Evolutionary conservation across 2,329 filamentous ascomycete genomes (phyloP).

Genomic region (Exophiala calicioides): DNA sequence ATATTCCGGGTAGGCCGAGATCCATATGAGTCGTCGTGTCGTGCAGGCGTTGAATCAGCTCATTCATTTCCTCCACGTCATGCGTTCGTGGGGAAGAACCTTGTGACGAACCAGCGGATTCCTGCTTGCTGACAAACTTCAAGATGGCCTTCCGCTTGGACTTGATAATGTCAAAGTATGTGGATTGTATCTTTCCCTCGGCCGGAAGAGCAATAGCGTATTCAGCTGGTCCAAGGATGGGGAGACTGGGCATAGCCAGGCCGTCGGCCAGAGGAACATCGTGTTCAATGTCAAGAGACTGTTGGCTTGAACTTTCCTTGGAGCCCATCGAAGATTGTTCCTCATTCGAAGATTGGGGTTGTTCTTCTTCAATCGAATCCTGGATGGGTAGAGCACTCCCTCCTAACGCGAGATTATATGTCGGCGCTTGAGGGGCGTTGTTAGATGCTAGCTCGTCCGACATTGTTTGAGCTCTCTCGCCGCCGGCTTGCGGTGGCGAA

Average conservation of each 20-base stretch:
- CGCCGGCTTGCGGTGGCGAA: neutral
- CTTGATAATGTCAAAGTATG: conserved; percentile 31
- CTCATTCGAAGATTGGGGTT: conserved; percentile 17
- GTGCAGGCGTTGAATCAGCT: conserved; percentile 41
- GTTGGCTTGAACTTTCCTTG: conserved; percentile 31
- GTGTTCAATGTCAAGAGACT: conserved; percentile 29
- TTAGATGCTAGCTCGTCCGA: neutral
- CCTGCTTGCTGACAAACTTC: conserved; percentile 30
- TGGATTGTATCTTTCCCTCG: conserved; percentile 31
- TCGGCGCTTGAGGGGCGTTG: conserved; percentile 1
- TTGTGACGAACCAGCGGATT: conserved; percentile 24
- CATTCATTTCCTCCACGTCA: conserved; percentile 36
- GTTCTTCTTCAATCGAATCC: conserved; percentile 31
- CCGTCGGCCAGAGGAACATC: conserved; percentile 26
- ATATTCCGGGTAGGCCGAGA: conserved; percentile 43
- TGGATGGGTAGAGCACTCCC: conserved; percentile 28
- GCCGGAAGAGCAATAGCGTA: conserved; percentile 29
- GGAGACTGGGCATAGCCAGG: conserved; percentile 23
- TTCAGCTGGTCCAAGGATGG: conserved; percentile 29
- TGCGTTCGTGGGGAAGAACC: conserved; percentile 26
- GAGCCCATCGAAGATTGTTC: conserved; percentile 25
- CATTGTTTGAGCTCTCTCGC: neutral
- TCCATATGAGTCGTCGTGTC: conserved; percentile 49
- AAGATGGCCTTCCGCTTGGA: conserved; percentile 28
- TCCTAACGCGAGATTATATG: conserved; percentile 12